A percentile compares a stretch with the other conserved stretches of the same genome.
phyloP scores from a whole-genome alignment of 2,329 filamentous ascomycete species.

The Talaromyces sp. region DNA sequence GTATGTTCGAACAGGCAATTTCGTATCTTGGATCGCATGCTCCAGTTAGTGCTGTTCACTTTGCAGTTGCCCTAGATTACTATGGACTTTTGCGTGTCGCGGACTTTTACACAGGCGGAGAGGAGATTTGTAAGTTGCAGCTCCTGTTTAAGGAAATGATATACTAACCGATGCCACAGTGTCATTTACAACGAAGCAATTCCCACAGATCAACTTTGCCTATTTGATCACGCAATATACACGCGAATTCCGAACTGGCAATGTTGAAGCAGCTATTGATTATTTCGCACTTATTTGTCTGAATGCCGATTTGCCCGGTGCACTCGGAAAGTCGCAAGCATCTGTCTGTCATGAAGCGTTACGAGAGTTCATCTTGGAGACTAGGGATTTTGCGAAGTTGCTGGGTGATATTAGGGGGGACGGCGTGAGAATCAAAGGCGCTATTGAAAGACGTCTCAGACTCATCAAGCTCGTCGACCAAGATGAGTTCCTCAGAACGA shows the following conservation, averaged over 20 bases:
- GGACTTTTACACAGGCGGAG: conserved; percentile 71
- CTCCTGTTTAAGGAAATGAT: conserved; percentile 24
- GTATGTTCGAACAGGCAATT: conserved; percentile 91
- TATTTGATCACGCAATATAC: conserved; percentile 95
- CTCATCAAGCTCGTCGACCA: conserved; percentile 79
- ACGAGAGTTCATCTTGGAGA: conserved; percentile 93
- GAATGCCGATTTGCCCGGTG: conserved; percentile 76
- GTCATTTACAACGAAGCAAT: conserved; percentile 53
- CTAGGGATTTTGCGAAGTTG: conserved; percentile 88
- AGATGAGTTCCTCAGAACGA: conserved; percentile 82
- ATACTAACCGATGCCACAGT: conserved; percentile 39
- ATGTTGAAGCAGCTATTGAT: conserved; percentile 85
- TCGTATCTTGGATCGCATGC: conserved; percentile 89
- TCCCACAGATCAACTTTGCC: conserved; percentile 87
- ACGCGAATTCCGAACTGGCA: conserved; percentile 86
- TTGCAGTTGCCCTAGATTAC: conserved; percentile 82
- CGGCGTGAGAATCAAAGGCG: conserved; percentile 78
- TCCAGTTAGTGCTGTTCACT: conserved; percentile 91
- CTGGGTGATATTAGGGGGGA: conserved; percentile 88
- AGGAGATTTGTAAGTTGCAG: conserved; percentile 59
- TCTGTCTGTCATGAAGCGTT: conserved; percentile 87
- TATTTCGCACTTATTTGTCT: conserved; percentile 90
- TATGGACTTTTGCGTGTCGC: conserved; percentile 87
- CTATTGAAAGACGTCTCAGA: conserved; percentile 79
- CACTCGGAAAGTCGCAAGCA: conserved; percentile 72